Evolutionary conservation across 1,139 yeast species (phyloP).

Genomic region (Geotrichum reessii): DNA sequence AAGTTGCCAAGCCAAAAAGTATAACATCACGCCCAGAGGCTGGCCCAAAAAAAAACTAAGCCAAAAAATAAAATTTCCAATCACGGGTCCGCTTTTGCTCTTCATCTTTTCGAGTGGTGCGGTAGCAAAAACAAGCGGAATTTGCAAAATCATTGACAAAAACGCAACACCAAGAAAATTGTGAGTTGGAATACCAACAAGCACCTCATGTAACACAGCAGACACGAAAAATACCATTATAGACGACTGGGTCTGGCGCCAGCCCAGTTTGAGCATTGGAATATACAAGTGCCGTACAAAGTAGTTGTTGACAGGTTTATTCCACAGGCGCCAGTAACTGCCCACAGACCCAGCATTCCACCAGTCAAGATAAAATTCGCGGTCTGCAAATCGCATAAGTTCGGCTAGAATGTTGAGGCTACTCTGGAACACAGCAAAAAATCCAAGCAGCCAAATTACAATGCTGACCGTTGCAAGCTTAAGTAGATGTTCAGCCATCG

Average conservation of each 20-base stretch:
- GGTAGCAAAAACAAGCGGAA: slow-evolving; percentile 40
- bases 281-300: slow-evolving; percentile 56
- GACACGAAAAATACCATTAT: slow-evolving; percentile 39
- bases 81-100: slow-evolving; percentile 34
- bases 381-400: slow-evolving; percentile 54
- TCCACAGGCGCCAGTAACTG: slow-evolving; percentile 63
- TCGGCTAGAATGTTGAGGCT: slow-evolving; percentile 57
- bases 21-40: slow-evolving; percentile 41
- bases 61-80: slow-evolving; percentile 47
- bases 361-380: slow-evolving; percentile 71
- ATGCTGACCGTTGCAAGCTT: slow-evolving; percentile 40
- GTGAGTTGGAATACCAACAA: slow-evolving; percentile 47
- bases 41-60: slow-evolving; percentile 43
- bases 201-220: slow-evolving; percentile 42
- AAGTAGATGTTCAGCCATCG: slow-evolving; percentile 37
- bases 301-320: slow-evolving; percentile 59
- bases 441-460: slow-evolving; percentile 41
- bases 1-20: slow-evolving; percentile 43
- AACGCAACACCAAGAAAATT: slow-evolving; percentile 44
- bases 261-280: slow-evolving; percentile 38
- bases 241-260: slow-evolving; percentile 32
- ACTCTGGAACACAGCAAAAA: slow-evolving; percentile 41
- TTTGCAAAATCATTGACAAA: slow-evolving; percentile 40
- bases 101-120: slow-evolving; percentile 40
- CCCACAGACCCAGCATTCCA: slow-evolving; percentile 68